Evolutionary conservation across 257 asterid species (phyloP).

Genomic region (Coffea eugenioides): DNA sequence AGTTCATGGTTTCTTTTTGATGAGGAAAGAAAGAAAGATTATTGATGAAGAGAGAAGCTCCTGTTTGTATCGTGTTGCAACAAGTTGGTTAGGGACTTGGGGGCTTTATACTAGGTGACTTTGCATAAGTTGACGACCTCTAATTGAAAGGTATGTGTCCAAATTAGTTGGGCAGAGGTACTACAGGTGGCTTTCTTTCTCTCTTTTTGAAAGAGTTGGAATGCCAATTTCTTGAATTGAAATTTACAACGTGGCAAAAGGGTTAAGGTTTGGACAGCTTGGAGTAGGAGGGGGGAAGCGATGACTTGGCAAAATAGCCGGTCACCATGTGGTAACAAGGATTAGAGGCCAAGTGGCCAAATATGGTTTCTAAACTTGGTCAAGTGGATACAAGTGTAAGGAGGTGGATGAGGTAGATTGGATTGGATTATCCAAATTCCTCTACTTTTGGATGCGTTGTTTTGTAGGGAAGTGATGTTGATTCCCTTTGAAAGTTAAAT

Average conservation of each 20-base stretch:
- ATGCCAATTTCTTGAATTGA: conserved; percentile 48
- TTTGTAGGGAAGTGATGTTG: conserved; percentile 30
- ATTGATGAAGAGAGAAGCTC: conserved; percentile 10
- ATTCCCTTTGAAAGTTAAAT: conserved; percentile 22
- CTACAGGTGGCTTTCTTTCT: conserved; percentile 8
- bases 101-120: neutral
- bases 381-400: conserved; percentile 32
- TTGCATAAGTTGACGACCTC: neutral
- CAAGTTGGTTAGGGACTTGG: conserved; percentile 16
- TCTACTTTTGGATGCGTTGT: conserved; percentile 31
- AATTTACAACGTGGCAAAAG: conserved; percentile 55
- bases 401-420: conserved; percentile 30
- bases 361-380: conserved; percentile 1
- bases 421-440: conserved; percentile 38
- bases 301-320: conserved; percentile 33
- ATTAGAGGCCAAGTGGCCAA: conserved; percentile 7
- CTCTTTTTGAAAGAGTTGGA: conserved; percentile 22
- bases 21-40: neutral
- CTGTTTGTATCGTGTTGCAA: neutral
- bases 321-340: conserved; percentile 34
- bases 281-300: conserved; percentile 26
- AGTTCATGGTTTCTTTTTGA: conserved; percentile 42
- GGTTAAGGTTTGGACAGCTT: neutral
- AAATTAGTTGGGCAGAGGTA: conserved; percentile 63
- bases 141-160: conserved; percentile 19